These are phyloP conservation scores for Macrolepiota albuminosa DNA, from an alignment of 768 basidiomycete genomes.

Conservation along the genomic window DNA sequence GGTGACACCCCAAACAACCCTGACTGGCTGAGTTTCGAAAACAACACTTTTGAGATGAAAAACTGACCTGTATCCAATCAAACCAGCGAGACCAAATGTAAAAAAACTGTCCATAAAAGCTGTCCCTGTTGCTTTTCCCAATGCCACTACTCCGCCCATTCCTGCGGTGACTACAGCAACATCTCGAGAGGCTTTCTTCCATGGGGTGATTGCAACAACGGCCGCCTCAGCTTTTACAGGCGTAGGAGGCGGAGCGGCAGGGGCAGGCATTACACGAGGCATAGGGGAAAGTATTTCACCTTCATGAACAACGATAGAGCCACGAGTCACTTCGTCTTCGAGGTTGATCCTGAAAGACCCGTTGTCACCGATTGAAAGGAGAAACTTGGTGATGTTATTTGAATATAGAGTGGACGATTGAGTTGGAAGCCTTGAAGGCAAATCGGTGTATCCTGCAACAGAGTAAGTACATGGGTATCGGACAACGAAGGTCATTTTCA, in stretches of 20 bases:
- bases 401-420: slow-evolving; percentile 89
- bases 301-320: slow-evolving; percentile 69
- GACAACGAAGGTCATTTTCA: slow-evolving; percentile 16
- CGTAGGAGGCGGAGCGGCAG: slow-evolving; percentile 46
- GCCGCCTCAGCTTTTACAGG: slow-evolving; percentile 41
- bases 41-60: neutral
- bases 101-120: slow-evolving; percentile 89
- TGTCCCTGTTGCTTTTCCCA: slow-evolving; percentile 77
- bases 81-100: slow-evolving; percentile 80
- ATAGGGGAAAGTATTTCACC: slow-evolving; percentile 62
- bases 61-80: slow-evolving; percentile 64
- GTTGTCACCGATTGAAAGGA: slow-evolving; percentile 70
- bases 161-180: slow-evolving; percentile 71
- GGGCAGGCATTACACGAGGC: slow-evolving; percentile 65
- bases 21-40: slow-evolving; percentile 14
- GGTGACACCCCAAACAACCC: slow-evolving; percentile 86
- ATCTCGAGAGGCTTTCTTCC: slow-evolving; percentile 76
- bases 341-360: slow-evolving; percentile 64
- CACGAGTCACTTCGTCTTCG: slow-evolving; percentile 80
- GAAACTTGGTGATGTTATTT: slow-evolving; percentile 88
- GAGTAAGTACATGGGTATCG: neutral
- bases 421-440: slow-evolving; percentile 84
- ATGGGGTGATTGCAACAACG: slow-evolving; percentile 70
- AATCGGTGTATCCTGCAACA: slow-evolving; percentile 67
- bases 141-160: slow-evolving; percentile 65